Base-by-base conservation (phyloP, 768 basidiomycete species). In the Kwoniella dendrophila region DNA sequence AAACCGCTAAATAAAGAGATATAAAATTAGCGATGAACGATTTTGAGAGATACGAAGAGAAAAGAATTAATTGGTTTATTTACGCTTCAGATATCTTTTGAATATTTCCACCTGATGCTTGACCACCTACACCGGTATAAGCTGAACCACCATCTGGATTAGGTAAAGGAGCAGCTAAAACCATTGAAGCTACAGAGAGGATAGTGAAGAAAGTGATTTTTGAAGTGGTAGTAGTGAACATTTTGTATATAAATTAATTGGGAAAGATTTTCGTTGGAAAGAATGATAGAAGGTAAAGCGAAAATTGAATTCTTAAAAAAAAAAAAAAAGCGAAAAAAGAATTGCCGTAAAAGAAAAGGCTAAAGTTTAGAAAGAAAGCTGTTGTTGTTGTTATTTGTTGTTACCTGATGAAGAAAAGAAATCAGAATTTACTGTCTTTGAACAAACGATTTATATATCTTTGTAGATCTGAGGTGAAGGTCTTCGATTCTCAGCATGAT, bases 111-210 rank as follows among this genome's bases (percentile, higher is more conserved):
- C 71, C 71, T 38, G 60, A 51, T 34, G 69, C 71, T 41, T 70
- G 59, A 27, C 71, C 71, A 12, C 66, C 71, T 30, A 56, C 59
- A 36, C 69, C 71, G n/a, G 71, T 68, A 30, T 70, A 70, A 20
- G 66, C 71, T 32, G 60, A 58, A n/a, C 67, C 66, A 4, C 51
- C 63, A 29, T 56, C 64, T 30, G 68, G 68, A 11, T 45, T 40
- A 40, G 47, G 22, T 20, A 68, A 10, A 34, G 69, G 66, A 16
- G 66, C 65, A 14, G 62, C 63, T 43, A 69, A 30, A 18, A 50
- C 64, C 12, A 47, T 33, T 14, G 62, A 52, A 43, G 56, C 36
- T 36, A 71, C 20, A 24, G 59, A 48, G 24, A 62, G 55, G 33
- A 62, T 12, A 47, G 51, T 18, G 58, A 60, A 48, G 43, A 60